Percentiles rank a stretch among this genome's conserved stretches.
phyloP scores from a whole-genome alignment of 2,329 filamentous ascomycete genomes.

The Metarhizium sp. region DNA sequence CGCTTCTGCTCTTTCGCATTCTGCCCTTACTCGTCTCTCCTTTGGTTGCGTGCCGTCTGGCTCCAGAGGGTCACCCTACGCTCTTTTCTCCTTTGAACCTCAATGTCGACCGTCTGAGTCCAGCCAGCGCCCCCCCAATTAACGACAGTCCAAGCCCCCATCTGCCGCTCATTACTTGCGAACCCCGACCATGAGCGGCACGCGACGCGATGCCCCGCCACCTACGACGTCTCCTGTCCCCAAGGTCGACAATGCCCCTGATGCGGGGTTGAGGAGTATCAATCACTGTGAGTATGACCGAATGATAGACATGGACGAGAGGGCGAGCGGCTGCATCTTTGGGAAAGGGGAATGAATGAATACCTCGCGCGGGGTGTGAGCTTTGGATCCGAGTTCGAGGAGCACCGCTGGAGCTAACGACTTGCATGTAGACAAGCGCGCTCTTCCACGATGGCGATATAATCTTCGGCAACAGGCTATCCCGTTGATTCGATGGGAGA shows the following conservation, averaged over 20 bases:
- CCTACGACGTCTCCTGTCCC: conserved; percentile 6
- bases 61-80: not conserved
- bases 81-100: not conserved
- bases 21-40: not conserved
- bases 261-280: conserved; percentile 72
- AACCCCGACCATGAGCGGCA: conserved; percentile 19
- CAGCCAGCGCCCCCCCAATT: not conserved
- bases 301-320: too few relatives aligned
- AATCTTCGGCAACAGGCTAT: conserved; percentile 69
- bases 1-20: not conserved
- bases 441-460: conserved; percentile 85
- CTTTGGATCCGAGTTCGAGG: not conserved
- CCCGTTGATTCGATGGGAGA: conserved; percentile 88
- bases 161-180: conserved; percentile 2
- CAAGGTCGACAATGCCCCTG: conserved; percentile 26
- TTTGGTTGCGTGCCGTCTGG: not conserved
- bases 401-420: conserved; percentile 4
- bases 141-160: not conserved
- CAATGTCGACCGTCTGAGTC: conserved; percentile 3
- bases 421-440: conserved; percentile 57
- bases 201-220: conserved; percentile 23
- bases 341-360: not conserved
- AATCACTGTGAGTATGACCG: conserved; percentile 56
- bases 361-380: not conserved
- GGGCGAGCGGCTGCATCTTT: not conserved